Conservation (phyloP, 257 asterid genomes). For the Ballota nigra region DNA sequence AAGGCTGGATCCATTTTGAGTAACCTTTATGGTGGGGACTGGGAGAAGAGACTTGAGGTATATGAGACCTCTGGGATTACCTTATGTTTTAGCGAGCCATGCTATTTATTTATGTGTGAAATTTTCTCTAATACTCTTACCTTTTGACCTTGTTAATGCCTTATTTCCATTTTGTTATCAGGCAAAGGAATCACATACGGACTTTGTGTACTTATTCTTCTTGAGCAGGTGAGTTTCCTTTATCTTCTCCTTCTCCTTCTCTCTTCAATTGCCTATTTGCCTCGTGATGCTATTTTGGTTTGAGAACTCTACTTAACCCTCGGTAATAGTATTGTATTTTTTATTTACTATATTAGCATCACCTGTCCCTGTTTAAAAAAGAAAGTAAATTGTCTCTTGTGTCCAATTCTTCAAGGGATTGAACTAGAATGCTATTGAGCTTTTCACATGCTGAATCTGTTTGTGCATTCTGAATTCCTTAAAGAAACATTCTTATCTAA, state of each 20-base stretch:
- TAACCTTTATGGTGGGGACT: slow-evolving; percentile 63
- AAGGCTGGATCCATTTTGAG: slow-evolving; percentile 76
- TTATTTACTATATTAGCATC: slow-evolving; percentile 10
- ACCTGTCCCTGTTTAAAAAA: not conserved
- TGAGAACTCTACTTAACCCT: slow-evolving; percentile 5
- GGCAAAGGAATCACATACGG: slow-evolving; percentile 90
- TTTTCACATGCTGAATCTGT: slow-evolving; percentile 15
- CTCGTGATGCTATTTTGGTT: slow-evolving; percentile 17
- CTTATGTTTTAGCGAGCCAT: slow-evolving; percentile 12
- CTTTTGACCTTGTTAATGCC: slow-evolving; percentile 6
- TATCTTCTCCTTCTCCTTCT: slow-evolving; percentile 18
- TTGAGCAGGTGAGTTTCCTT: slow-evolving; percentile 74
- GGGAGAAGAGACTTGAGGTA: slow-evolving; percentile 97
- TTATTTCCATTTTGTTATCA: slow-evolving; percentile 28
- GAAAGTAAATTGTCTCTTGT: not conserved
- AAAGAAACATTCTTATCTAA: not conserved
- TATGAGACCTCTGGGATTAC: slow-evolving; percentile 20
- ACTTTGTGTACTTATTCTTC: slow-evolving; percentile 69
- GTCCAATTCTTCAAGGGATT: not conserved
- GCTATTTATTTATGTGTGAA: not conserved
- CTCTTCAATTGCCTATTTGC: slow-evolving; percentile 11
- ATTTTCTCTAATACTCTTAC: not conserved
- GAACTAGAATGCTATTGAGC: not conserved
- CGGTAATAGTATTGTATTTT: not conserved
- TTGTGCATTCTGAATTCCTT: not conserved